A percentile compares a stretch with the other conserved stretches of the same genome.
Evolutionary conservation across 2,329 filamentous ascomycete species (phyloP).

Genomic region (Cercospora canescens): DNA sequence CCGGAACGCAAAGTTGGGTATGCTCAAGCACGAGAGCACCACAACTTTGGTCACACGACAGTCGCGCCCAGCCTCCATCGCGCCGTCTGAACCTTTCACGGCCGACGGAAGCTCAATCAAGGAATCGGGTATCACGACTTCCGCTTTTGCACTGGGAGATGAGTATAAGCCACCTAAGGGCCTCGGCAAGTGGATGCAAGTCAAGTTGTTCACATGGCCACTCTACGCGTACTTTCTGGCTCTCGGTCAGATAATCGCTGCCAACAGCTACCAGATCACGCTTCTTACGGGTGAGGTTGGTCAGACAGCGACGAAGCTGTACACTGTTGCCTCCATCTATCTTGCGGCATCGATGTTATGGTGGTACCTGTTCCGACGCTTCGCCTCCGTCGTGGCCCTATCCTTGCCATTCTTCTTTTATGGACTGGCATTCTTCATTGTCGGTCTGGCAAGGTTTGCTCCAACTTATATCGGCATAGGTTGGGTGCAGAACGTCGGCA

Average conservation of each 20-base stretch:
- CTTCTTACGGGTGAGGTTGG: conserved; percentile 62
- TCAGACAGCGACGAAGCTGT: conserved; percentile 58
- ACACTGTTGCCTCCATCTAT: conserved; percentile 60
- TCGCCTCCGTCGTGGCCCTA: conserved; percentile 57
- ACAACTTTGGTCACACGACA: conserved; percentile 1
- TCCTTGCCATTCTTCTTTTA: conserved; percentile 63
- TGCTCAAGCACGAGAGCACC: conserved; percentile 35
- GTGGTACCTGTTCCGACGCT: conserved; percentile 61
- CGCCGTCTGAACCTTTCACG: conserved; percentile 6
- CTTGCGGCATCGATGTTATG: conserved; percentile 57
- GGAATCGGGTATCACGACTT: conserved; percentile 15
- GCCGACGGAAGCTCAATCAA: conserved; percentile 32
- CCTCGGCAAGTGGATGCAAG: conserved; percentile 58
- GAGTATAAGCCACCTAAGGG: conserved; percentile 58
- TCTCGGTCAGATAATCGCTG: conserved; percentile 62
- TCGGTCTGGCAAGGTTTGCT: conserved; percentile 59
- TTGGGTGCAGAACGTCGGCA: conserved; percentile 61
- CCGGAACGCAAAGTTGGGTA: conserved; percentile 58
- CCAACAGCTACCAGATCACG: conserved; percentile 66
- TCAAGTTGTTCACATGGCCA: conserved; percentile 61
- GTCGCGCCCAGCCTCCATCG: conserved; percentile 10
- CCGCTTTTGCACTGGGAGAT: conserved; percentile 54
- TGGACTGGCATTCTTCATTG: conserved; percentile 60
- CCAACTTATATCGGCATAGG: conserved; percentile 41
- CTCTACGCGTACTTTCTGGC: conserved; percentile 63